Percentiles rank a stretch among this genome's conserved stretches.
These are phyloP conservation scores for Mrakia hoshinonis DNA, from an alignment of 768 basidiomycete genomes.

Conservation along the genomic window DNA sequence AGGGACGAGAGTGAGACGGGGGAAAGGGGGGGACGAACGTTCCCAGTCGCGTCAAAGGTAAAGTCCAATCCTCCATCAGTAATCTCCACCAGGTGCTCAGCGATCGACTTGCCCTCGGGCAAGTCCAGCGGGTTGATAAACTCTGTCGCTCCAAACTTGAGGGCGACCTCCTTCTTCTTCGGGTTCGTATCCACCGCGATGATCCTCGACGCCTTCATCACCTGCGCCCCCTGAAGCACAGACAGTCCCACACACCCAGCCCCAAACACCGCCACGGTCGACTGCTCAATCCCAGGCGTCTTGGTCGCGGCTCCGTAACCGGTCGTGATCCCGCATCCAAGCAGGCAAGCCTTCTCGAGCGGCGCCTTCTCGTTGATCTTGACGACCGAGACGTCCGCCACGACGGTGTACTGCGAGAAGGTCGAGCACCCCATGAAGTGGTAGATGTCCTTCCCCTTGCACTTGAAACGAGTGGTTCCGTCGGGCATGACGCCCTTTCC, in stretches of 20 bases:
- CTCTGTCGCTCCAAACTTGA: slow-evolving; percentile 53
- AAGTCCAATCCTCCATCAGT: slow-evolving; percentile 96
- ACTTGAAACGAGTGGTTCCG: slow-evolving; percentile 73
- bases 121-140: slow-evolving; percentile 77
- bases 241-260: slow-evolving; percentile 92
- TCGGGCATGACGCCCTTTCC: slow-evolving; percentile 95
- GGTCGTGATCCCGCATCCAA: slow-evolving; percentile 80
- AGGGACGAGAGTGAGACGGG: too few relatives aligned
- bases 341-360: slow-evolving; percentile 87
- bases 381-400: slow-evolving; percentile 93
- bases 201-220: slow-evolving; percentile 73
- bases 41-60: slow-evolving; percentile 95
- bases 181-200: slow-evolving; percentile 89
- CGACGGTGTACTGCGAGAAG: slow-evolving; percentile 99
- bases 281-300: slow-evolving; percentile 71
- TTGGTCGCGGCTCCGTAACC: slow-evolving; percentile 90
- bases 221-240: slow-evolving; percentile 67
- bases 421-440: slow-evolving; percentile 99
- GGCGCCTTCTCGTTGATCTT: slow-evolving; percentile 76
- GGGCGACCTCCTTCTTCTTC: slow-evolving; percentile 75
- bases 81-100: slow-evolving; percentile 72
- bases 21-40: slow-evolving; percentile 45
- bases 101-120: slow-evolving; percentile 66
- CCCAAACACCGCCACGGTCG: slow-evolving; percentile 88
- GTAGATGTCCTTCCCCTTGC: slow-evolving; percentile 73